These are phyloP conservation scores for Peronospora tabacina DNA, from an alignment of 352 stramenopile genomes.

Conservation along the genomic window DNA sequence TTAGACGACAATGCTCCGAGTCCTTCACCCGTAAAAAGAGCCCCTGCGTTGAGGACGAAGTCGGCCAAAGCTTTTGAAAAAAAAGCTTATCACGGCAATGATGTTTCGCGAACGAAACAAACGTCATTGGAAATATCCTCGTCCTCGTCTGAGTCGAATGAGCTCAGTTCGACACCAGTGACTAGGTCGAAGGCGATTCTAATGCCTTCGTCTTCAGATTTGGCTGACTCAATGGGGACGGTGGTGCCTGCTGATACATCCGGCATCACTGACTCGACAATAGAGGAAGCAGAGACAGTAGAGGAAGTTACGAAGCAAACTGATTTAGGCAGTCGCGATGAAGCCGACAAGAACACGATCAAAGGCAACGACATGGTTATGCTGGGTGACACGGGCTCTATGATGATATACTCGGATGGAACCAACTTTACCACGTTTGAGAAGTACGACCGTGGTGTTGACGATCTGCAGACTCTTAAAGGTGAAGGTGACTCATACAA, in stretches of 20 bases:
- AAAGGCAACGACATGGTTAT: conserved; percentile 23
- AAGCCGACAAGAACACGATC: conserved; percentile 13
- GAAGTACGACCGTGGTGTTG: conserved; percentile 29
- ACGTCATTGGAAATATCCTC: conserved; percentile 6
- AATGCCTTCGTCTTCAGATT: conserved; percentile 18
- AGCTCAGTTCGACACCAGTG: conserved; percentile 18
- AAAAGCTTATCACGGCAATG: conserved; percentile 4
- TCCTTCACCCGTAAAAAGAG: conserved; percentile 28
- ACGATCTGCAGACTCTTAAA: conserved; percentile 10
- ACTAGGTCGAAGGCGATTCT: conserved; percentile 10
- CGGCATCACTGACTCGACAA: conserved; percentile 22
- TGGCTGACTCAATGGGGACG: conserved; percentile 24
- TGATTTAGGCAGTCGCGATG: conserved; percentile 18
- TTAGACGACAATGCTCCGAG: conserved; percentile 16
- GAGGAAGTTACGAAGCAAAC: conserved; percentile 15
- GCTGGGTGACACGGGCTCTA: conserved; percentile 26
- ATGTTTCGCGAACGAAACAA: conserved; percentile 17
- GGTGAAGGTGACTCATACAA: conserved; percentile 22
- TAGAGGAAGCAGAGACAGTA: conserved; percentile 19
- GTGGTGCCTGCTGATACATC: conserved; percentile 27
- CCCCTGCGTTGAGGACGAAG: conserved; percentile 7
- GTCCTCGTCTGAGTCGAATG: conserved; percentile 5
- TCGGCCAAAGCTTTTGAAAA: conserved; percentile 12
- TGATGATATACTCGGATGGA: conserved; percentile 32
- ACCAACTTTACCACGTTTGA: conserved; percentile 31